Evolutionary conservation across 192 early-diverging fungal species (phyloP), one percentile per base, ranked within the genome.

Genomic region (Gigaspora rosea): DNA sequence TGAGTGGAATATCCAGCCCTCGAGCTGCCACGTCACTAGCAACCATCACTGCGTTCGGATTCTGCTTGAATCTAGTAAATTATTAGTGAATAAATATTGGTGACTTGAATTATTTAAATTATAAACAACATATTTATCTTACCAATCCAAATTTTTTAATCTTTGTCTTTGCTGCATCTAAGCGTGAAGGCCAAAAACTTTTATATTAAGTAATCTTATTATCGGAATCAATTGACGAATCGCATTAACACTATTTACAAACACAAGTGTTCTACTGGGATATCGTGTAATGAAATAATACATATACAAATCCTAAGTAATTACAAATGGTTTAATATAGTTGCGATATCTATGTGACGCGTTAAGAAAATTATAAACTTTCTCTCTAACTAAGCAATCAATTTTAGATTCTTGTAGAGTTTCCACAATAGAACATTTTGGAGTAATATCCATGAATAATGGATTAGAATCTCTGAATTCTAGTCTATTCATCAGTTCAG

Each of bases 21-120:
- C 97, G 91, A 0, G 96, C 95, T 4, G 97, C 97, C 32, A 99
- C 97, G 83, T 99, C 97, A 36, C 92, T 93, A n/a, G 96, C 94
- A 52, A 99, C 89, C 78, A 99, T 85, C 0, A 99, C 90, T 1
- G 93, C 92, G 65, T 89, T 86, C 4, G 82, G 65, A 20, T 90
- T 88, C 9, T 89, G 84, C 54, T 90, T 91, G 85, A 98, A 96
- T 64, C 89, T 88, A 51, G 22, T 18, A 33, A 73, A 47, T 47
- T 46, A 66, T 18, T 8, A n/a, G n/a, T 33, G 35, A 35, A 41
- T 41, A 48, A 18, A 41, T 41, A 8, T 41, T 41, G 5, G 36
- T 41, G 41, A 36, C 4, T 13, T 12, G 11, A n/a, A 47, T 50
- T 49, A 2, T 47, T 68, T 9, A 50, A 68, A 61, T 20, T 20